Base-by-base conservation (phyloP, 78 protist genomes). In the slime mould (Dictyostelium discoideum) region DNA sequence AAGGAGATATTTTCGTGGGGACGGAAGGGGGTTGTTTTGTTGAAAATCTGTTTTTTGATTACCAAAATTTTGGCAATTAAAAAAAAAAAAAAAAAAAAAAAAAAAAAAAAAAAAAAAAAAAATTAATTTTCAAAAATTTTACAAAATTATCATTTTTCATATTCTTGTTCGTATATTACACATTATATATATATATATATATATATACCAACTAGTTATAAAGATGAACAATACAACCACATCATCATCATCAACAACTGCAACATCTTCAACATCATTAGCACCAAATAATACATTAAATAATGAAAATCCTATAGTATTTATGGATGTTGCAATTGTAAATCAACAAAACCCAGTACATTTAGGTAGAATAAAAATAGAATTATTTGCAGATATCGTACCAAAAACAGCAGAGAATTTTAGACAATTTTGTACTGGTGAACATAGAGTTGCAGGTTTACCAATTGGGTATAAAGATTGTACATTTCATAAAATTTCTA, bases 391-490 rank as follows among this genome's bases (percentile, higher is more conserved):
- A 8, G 98, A 99, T 96, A 87, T 92, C 3, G 96, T 94, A 16
- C 99, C 99, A 18, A 97, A 88, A 74, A 98, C 99, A 42, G 98
- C 98, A 32, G 98, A 97, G 88, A 98, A 98, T 92, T 98, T 98
- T 93, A 94, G 97, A 74, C 95, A 87, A 48, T 96, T 99, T 24
- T 97, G 98, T 94, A 98, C 99, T 14, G 98, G 98, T 10, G 98
- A 98, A 44, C 44, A n/a, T 22, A 97, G 97, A 57, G 92, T 57
- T 63, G 32, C 74, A 44, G 98, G 98, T 40, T 26, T 65, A 90
- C 98, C 97, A 1, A 26, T 98, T 2, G 98, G 98, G 39, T 99
- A 93, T 97, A 98, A 98, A 92, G 96, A 98, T 78, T 85, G 96
- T 87, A 2, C 60, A 22, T 99, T 99, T 88, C 99, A 99, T 96